Base-by-base conservation (phyloP, 1,284 basidiomycete species). In the Tilletia indica region DNA sequence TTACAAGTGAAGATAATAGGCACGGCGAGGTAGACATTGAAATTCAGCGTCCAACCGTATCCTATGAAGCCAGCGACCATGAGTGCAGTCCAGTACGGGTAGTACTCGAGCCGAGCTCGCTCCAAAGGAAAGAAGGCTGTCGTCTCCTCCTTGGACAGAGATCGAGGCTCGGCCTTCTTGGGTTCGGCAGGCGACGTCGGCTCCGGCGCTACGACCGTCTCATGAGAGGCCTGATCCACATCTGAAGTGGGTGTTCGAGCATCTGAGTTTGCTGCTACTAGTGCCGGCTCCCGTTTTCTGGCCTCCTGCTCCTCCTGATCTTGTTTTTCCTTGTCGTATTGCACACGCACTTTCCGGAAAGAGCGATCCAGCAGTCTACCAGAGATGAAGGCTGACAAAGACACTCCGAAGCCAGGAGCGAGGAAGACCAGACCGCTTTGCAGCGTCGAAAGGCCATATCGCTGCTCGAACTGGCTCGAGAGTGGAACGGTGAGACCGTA, bases 341-440 rank as follows among this genome's bases (percentile, higher is more conserved):
- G 39, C 25, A 14, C 11, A 0, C 21, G 45, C n/a, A 68, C 66
- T 25, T 51, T 48, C 21, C 66, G 66, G 31, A 48, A 68, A 8
- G 45, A 48, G 36, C 66, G 48, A 51, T 68, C 48, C 9, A 68
- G 25, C 21, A 68, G 16, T 16, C 66, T 48, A 4, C 66, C 66
- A n/a, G 66, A 48, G 14, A 19, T 12, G 19, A 68, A 47, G 25
- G 66, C 66, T 2, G 16, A n/a, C 16, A 45, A 19, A 39, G 48
- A 48, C 42, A 51, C 66, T 4, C 66, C 66, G n/a, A 36, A 25
- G 1, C 66, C 66, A 34, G 66, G 42, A 19, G 45, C 48, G 42
- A 68, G 42, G 31, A 68, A 68, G 48, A 68, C 42, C 21, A 68
- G 66, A 48, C 66, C 66, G 34, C 36, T 34, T 25, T 68, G 66